Conservation (phyloP, 306 rosid species). For the Pyrus betulifolia region DNA sequence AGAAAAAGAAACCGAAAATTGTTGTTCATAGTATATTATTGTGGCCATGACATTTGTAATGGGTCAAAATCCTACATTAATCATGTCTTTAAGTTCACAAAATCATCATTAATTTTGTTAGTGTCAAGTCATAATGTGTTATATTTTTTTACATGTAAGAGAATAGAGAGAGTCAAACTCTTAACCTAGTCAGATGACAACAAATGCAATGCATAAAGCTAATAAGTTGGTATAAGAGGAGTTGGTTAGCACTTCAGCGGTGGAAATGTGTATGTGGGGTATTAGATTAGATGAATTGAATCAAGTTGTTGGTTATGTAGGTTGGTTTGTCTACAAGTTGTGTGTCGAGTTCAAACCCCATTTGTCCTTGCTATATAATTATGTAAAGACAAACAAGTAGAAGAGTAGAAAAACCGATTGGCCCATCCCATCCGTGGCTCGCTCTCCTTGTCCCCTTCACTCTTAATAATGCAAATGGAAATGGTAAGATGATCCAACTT, state of each 20-base stretch:
- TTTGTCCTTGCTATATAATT: slow-evolving; percentile 40
- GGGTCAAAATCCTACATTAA: not conserved
- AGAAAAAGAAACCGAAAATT: not conserved
- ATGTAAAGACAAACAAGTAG: slow-evolving; percentile 33
- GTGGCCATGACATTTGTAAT: not conserved
- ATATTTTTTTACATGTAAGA: too few species aligned
- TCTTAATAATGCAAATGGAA: slow-evolving; percentile 42
- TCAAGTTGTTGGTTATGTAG: slow-evolving; percentile 8
- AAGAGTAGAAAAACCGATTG: slow-evolving; percentile 32
- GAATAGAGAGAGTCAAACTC: not conserved
- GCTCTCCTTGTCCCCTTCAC: slow-evolving; percentile 47
- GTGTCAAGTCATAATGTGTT: not conserved
- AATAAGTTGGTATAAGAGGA: too few species aligned
- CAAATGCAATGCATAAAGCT: not conserved
- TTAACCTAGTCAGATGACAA: not conserved
- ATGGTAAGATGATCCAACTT: slow-evolving; percentile 18
- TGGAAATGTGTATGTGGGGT: not conserved
- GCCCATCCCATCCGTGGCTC: slow-evolving; percentile 52
- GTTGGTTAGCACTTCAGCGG: too few species aligned
- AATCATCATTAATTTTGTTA: not conserved
- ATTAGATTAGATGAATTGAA: not conserved
- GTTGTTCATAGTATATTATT: not conserved
- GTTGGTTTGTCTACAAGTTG: slow-evolving; percentile 39
- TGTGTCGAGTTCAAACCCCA: slow-evolving; percentile 33
- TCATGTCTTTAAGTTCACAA: not conserved